Evolutionary conservation across 768 basidiomycete species (phyloP).

Genomic region (Xerocomus potaroensis): DNA sequence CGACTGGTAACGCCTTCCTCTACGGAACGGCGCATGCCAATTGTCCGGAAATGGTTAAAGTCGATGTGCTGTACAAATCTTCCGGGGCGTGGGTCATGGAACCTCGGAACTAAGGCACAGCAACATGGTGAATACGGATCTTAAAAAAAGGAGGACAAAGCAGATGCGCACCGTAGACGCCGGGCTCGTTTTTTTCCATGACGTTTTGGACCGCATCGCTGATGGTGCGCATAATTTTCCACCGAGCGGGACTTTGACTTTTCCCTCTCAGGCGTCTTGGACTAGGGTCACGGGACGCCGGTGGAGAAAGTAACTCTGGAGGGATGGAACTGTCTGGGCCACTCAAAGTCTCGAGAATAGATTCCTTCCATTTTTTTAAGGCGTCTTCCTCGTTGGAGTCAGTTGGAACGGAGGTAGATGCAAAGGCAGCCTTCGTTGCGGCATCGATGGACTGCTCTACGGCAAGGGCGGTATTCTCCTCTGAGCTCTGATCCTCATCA

Average conservation of each 20-base stretch:
- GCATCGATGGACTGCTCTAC: slow-evolving; percentile 66
- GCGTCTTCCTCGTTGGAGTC: slow-evolving; percentile 37
- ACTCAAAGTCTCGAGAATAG: slow-evolving; percentile 53
- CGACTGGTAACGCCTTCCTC: slow-evolving; percentile 86
- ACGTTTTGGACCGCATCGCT: slow-evolving; percentile 73
- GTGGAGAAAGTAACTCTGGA: slow-evolving; percentile 71
- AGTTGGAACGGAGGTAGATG: slow-evolving; percentile 37
- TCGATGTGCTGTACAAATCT: slow-evolving; percentile 83
- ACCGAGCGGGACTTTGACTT: slow-evolving; percentile 78
- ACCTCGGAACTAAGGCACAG: slow-evolving; percentile 51
- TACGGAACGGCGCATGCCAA: slow-evolving; percentile 90
- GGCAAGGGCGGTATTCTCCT: slow-evolving; percentile 55
- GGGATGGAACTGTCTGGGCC: slow-evolving; percentile 70
- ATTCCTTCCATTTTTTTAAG: slow-evolving; percentile 53
- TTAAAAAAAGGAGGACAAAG: background rate
- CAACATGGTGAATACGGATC: slow-evolving; percentile 4
- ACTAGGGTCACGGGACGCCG: slow-evolving; percentile 79
- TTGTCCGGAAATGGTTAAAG: slow-evolving; percentile 96
- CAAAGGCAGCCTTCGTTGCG: slow-evolving; percentile 59
- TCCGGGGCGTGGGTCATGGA: slow-evolving; percentile 69
- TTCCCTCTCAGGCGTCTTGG: slow-evolving; percentile 71
- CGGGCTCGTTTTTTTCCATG: slow-evolving; percentile 57
- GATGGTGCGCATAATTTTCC: slow-evolving; percentile 78
- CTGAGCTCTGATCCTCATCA: slow-evolving; percentile 48
- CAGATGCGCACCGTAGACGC: slow-evolving; percentile 60